Percentiles rank a stretch among this genome's conserved stretches.
Evolutionary conservation across 495 filamentous ascomycete genomes (phyloP).

Genomic region (Lasiosphaeris hirsuta): DNA sequence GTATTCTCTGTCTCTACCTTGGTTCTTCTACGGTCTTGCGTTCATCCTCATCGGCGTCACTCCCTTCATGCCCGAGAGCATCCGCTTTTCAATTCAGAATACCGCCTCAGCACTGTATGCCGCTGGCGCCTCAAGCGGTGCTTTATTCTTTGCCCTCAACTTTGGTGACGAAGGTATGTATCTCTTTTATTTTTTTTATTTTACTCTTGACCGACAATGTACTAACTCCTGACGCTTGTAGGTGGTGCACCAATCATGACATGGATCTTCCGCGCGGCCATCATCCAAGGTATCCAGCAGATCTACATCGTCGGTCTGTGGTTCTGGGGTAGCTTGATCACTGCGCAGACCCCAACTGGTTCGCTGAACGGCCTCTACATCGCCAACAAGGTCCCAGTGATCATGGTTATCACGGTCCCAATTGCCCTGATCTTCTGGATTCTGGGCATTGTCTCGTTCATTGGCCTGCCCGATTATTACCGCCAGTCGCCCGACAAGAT

Average conservation of each 20-base stretch:
- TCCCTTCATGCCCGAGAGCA: slow-evolving; percentile 43
- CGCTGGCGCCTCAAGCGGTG: slow-evolving; percentile 55
- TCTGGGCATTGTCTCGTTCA: slow-evolving; percentile 49
- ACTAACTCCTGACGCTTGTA: slow-evolving; percentile 6
- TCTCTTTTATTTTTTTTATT: too few species aligned
- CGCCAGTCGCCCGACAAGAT: slow-evolving; percentile 64
- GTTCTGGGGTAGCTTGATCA: slow-evolving; percentile 56
- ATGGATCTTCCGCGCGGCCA: slow-evolving; percentile 62
- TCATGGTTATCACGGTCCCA: too few species aligned
- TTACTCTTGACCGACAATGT: not conserved
- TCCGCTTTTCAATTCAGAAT: slow-evolving; percentile 38
- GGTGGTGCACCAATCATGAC: slow-evolving; percentile 54
- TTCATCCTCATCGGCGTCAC: slow-evolving; percentile 62
- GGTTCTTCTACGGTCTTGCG: slow-evolving; percentile 58
- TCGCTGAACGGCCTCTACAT: slow-evolving; percentile 20
- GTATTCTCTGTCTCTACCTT: slow-evolving; percentile 49
- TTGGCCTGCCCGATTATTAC: slow-evolving; percentile 64
- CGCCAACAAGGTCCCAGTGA: slow-evolving; percentile 13
- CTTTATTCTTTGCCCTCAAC: slow-evolving; percentile 63
- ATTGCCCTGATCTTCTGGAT: slow-evolving; percentile 4
- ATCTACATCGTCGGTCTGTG: slow-evolving; percentile 59
- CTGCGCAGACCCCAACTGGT: slow-evolving; percentile 14
- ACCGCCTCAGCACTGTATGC: slow-evolving; percentile 58
- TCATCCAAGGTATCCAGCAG: slow-evolving; percentile 63
- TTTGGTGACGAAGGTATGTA: slow-evolving; percentile 55